phyloP scores from a whole-genome alignment of 2,329 filamentous ascomycete species.

The Fusarium sarcochroum region DNA sequence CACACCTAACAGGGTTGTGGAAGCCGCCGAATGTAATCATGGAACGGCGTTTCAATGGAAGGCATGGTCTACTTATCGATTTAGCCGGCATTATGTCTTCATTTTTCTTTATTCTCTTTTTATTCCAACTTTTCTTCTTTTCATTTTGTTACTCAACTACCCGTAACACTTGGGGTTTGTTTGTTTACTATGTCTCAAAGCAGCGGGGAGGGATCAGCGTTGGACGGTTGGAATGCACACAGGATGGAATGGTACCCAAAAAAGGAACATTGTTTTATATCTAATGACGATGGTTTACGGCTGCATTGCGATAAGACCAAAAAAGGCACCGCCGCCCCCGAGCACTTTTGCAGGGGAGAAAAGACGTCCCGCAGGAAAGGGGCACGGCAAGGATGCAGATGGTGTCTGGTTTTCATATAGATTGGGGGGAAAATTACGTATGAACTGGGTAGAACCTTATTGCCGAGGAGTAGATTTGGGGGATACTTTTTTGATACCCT shows the following conservation, averaged over 20 bases:
- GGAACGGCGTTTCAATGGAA: slow-evolving; percentile 48
- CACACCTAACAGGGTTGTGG: slow-evolving; percentile 25
- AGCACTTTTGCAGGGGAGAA: slow-evolving; percentile 18
- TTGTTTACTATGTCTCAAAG: slow-evolving; percentile 42
- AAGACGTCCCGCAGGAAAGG: slow-evolving; percentile 16
- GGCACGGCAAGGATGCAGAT: slow-evolving; percentile 19
- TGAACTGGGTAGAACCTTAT: slow-evolving; percentile 45
- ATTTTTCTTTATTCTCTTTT: slow-evolving; percentile 37
- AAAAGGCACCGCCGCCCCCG: slow-evolving; percentile 39
- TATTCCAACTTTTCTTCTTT: slow-evolving; percentile 24
- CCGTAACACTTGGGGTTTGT: slow-evolving; percentile 13
- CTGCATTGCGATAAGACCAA: slow-evolving; percentile 49
- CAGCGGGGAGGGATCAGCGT: slow-evolving; percentile 37
- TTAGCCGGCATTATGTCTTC: slow-evolving; percentile 45
- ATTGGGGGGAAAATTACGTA: slow-evolving; percentile 42
- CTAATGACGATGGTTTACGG: slow-evolving; percentile 51
- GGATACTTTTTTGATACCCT: slow-evolving; percentile 43
- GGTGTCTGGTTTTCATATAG: slow-evolving; percentile 43
- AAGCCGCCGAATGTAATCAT: slow-evolving; percentile 43
- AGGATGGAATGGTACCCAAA: slow-evolving; percentile 44
- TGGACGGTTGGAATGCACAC: slow-evolving; percentile 42
- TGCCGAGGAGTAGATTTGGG: slow-evolving; percentile 42
- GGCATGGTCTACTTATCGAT: slow-evolving; percentile 44
- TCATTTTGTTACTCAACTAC: slow-evolving; percentile 24
- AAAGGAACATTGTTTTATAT: slow-evolving; percentile 47